Evolutionary conservation across 2,329 filamentous ascomycete species (phyloP), one percentile per base, ranked within the genome.

Genomic region (Aureobasidium uvarum): DNA sequence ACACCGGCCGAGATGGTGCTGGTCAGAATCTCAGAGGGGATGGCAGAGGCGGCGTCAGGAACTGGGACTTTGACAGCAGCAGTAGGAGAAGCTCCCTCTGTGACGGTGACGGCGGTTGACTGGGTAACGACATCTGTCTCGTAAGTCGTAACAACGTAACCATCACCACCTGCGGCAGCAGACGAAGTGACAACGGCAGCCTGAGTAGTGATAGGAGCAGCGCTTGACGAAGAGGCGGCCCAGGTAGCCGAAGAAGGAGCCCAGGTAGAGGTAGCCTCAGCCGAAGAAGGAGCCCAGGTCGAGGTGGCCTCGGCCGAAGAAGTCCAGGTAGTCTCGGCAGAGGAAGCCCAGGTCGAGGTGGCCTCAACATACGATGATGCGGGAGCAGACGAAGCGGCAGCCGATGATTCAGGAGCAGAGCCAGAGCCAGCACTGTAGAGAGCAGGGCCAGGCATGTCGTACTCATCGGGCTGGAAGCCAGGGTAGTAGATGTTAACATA

Each of bases 401-500:
- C 33, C 10, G 33, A 36, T 36, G 33, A 36, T 11, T 11, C 33
- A 52, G 64, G 43, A 36, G 63, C 52, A 52, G 64, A 62, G 41
- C 67, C 52, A 46, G 63, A 59, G 33, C 60, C 60, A 56, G 39
- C 67, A 41, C 66, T 65, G 43, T 68, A 71, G 52, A 77, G 71
- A 56, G 74, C 70, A 18, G 83, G 83, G 20, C 84, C 84, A 25
- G 83, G 83, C 50, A 85, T 84, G 25, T 72, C 69, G 72, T 85
- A 85, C 31, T 45, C 25, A 48, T 72, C 54, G 5, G 54, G 13
- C 13, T 25, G 76, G 69, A 71, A 73, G 66, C 82, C 72, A 13
- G 74, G 71, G 62, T 76, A 71, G 81, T 87, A 88, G 75, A 88
- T 81, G 80, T 84, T 84, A 80, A 86, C 76, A 67, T 79, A 69